These are phyloP conservation scores for Globisporangium sylvaticum DNA, from an alignment of 352 stramenopile species.

Conservation along the genomic window DNA sequence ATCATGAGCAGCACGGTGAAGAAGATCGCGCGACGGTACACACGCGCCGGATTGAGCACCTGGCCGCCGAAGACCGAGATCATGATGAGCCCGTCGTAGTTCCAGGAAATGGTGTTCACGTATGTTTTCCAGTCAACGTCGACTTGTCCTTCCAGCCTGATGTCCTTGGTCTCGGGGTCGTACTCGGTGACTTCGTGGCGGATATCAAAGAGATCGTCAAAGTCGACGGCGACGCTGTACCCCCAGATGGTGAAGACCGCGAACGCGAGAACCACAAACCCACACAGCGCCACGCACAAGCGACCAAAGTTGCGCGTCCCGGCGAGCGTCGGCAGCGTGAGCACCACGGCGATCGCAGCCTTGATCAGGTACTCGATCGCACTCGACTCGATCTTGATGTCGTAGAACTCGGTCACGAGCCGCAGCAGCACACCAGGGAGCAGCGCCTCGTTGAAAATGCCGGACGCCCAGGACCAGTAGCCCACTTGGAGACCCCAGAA, in stretches of 20 bases:
- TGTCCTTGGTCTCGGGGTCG: conserved; percentile 17
- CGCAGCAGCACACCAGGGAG: conserved; percentile 54
- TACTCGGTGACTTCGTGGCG: conserved; percentile 25
- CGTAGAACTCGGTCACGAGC: conserved; percentile 31
- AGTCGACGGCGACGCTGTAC: conserved; percentile 19
- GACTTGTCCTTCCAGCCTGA: conserved; percentile 56
- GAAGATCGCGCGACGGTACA: conserved; percentile 85
- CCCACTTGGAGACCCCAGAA: conserved; percentile 80
- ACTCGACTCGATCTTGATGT: conserved; percentile 23
- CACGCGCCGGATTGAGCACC: conserved; percentile 75
- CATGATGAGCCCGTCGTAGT: conserved; percentile 92
- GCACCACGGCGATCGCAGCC: conserved; percentile 26
- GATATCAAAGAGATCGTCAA: conserved; percentile 38
- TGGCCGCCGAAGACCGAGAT: conserved; percentile 90
- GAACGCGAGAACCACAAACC: conserved; percentile 35
- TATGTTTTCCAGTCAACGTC: conserved; percentile 75
- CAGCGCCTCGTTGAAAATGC: conserved; percentile 52
- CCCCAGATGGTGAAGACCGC: conserved; percentile 46
- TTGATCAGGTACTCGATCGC: conserved; percentile 32
- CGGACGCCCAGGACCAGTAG: conserved; percentile 77
- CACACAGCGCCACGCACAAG: conserved; percentile 23
- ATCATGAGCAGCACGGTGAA: conserved; percentile 70
- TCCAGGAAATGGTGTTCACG: conserved; percentile 95
- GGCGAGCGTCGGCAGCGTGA: conserved; percentile 33
- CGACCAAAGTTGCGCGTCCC: conserved; percentile 32